Percentiles rank a stretch among this genome's conserved stretches.
These are phyloP conservation scores for Senna tora DNA, from an alignment of 306 rosid species.

Conservation along the genomic window DNA sequence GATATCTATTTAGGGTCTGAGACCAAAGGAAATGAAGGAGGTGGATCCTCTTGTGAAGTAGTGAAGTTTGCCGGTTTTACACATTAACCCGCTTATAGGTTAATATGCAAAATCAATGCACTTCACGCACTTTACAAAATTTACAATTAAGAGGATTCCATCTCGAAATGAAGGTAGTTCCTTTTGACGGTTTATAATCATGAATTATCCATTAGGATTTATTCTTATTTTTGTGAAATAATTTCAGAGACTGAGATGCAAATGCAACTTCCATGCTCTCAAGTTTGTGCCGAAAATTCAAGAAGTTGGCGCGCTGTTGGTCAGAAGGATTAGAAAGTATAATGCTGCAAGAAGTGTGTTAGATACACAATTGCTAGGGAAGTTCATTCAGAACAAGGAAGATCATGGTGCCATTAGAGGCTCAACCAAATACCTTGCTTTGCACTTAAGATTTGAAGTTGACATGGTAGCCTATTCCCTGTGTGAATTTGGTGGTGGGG, in stretches of 20 bases:
- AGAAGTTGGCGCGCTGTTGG: slow-evolving; percentile 67
- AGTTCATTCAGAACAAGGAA: slow-evolving; percentile 51
- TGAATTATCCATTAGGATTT: background rate
- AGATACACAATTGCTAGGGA: slow-evolving; percentile 81
- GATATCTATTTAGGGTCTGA: background rate
- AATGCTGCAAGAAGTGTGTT: slow-evolving; percentile 54
- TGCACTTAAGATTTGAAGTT: slow-evolving; percentile 91
- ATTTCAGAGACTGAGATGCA: slow-evolving; percentile 88
- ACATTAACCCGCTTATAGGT: too few relatives aligned
- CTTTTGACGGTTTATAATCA: background rate
- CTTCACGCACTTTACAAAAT: too few relatives aligned
- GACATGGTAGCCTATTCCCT: slow-evolving; percentile 96
- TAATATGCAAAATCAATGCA: too few relatives aligned
- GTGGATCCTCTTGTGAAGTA: too few relatives aligned
- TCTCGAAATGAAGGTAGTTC: background rate
- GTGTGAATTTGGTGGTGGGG: slow-evolving; percentile 93
- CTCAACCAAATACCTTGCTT: slow-evolving; percentile 74
- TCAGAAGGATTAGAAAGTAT: slow-evolving; percentile 69
- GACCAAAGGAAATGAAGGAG: too few relatives aligned
- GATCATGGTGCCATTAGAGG: slow-evolving; percentile 43
- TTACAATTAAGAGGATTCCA: too few relatives aligned
- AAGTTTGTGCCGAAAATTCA: slow-evolving; percentile 80
- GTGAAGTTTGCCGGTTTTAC: too few relatives aligned
- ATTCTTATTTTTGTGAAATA: slow-evolving; percentile 9
- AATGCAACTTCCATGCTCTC: slow-evolving; percentile 93